A percentile compares a stretch with the other conserved stretches of the same genome.
These are phyloP conservation scores for Backusella parvicylindrica DNA, from an alignment of 192 early-diverging fungal species.

Conservation along the genomic window DNA sequence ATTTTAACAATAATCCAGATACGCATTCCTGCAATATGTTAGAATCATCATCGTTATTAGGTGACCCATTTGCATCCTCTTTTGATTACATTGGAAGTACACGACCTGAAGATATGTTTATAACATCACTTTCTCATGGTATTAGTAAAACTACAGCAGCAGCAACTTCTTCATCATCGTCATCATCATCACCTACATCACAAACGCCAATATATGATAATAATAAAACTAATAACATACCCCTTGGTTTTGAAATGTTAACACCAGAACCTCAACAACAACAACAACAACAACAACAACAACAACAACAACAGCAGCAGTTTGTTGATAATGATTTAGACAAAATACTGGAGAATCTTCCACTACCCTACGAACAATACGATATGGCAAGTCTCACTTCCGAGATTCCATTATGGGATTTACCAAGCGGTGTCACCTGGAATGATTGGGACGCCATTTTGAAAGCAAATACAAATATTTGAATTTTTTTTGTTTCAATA, in stretches of 20 bases:
- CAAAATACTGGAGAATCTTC: neutral
- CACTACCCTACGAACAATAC: neutral
- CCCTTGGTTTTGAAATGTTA: neutral
- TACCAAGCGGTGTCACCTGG: conserved; percentile 4
- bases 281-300: neutral
- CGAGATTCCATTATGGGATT: conserved; percentile 2
- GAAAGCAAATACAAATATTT: neutral
- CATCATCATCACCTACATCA: neutral
- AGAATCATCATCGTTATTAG: neutral
- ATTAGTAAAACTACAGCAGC: neutral
- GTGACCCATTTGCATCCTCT: neutral
- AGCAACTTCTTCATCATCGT: neutral
- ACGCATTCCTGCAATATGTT: neutral
- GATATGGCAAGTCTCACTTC: neutral
- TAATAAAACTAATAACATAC: neutral
- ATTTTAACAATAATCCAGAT: neutral
- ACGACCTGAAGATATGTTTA: conserved; percentile 17
- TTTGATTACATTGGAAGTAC: neutral
- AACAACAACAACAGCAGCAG: neutral
- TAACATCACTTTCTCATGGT: neutral
- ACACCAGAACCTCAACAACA: neutral
- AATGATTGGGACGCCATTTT: conserved; percentile 9
- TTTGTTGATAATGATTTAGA: neutral
- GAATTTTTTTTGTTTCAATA: neutral
- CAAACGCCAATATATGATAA: neutral